Evolutionary conservation across 2,329 filamentous ascomycete genomes (phyloP).

Genomic region (Chaetomium sp.): DNA sequence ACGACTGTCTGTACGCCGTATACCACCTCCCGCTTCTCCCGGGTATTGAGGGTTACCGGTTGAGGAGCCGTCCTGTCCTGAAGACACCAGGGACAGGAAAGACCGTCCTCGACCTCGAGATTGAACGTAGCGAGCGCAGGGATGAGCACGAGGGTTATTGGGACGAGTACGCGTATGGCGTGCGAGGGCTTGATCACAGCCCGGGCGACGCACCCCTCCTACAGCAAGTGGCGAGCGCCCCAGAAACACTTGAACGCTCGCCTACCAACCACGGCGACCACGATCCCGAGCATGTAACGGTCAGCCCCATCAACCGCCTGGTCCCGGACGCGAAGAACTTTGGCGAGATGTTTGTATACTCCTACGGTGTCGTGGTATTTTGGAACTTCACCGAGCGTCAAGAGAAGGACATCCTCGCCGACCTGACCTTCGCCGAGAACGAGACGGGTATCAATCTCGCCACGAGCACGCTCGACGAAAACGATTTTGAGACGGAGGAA

Average conservation of each 20-base stretch:
- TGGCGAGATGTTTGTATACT: conserved; percentile 96
- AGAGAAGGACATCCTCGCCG: conserved; percentile 93
- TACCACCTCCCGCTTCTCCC: conserved; percentile 90
- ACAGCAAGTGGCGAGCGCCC: conserved; percentile 35
- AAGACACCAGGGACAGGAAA: conserved; percentile 89
- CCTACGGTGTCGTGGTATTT: conserved; percentile 95
- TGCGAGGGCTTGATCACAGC: conserved; percentile 39
- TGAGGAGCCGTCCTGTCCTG: conserved; percentile 86
- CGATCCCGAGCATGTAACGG: conserved; percentile 17
- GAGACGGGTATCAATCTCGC: conserved; percentile 68
- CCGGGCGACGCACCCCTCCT: conserved; percentile 32
- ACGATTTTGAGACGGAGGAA: conserved; percentile 95
- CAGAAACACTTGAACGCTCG: conserved; percentile 24
- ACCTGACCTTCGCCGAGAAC: conserved; percentile 83
- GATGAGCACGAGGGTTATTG: conserved; percentile 93
- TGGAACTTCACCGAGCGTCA: conserved; percentile 98
- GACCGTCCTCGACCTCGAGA: conserved; percentile 90
- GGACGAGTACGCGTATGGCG: conserved; percentile 67
- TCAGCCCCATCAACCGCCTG: conserved; percentile 57
- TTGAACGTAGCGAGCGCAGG: conserved; percentile 86
- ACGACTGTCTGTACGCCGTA: conserved; percentile 94
- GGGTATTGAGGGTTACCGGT: conserved; percentile 81
- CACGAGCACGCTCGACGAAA: conserved; percentile 77
- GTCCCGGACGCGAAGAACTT: conserved; percentile 74
- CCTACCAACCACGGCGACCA: conserved; percentile 35